Percentiles rank a stretch among this genome's conserved stretches.
These are phyloP conservation scores for Fusarium paranaense DNA, from an alignment of 2,329 filamentous ascomycete species.

Conservation along the genomic window DNA sequence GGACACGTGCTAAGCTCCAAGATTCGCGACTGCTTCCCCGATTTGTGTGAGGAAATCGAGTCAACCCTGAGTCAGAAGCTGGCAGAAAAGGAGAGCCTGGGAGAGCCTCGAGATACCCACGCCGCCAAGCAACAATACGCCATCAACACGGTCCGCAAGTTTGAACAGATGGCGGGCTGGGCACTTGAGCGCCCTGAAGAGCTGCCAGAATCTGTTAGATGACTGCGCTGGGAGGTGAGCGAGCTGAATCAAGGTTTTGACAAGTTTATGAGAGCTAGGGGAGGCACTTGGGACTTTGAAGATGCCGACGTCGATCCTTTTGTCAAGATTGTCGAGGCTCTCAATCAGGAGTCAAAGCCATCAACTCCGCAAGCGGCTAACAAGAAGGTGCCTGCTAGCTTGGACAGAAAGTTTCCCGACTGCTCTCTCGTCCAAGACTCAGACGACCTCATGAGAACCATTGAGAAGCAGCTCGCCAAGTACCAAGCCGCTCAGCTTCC, in stretches of 20 bases:
- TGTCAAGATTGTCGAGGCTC: background rate
- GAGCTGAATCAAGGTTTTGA: too few relatives aligned
- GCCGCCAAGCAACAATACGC: constrained; percentile 44
- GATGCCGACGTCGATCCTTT: constrained; percentile 34
- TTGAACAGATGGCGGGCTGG: constrained; percentile 26
- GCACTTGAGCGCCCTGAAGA: constrained; percentile 43
- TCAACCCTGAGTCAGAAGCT: constrained; percentile 32
- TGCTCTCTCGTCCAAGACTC: constrained; percentile 2
- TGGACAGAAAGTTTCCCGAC: constrained; percentile 9
- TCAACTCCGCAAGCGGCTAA: too few relatives aligned
- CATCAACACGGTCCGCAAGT: constrained; percentile 35
- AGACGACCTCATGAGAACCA: constrained; percentile 20
- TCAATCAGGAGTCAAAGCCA: background rate
- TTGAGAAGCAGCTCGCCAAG: constrained; percentile 39
- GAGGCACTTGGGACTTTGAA: constrained; percentile 45
- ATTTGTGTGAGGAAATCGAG: constrained; percentile 40
- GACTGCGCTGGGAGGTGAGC: too few relatives aligned
- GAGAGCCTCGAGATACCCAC: constrained; percentile 41
- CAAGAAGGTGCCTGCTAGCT: background rate
- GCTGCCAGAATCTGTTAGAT: too few relatives aligned
- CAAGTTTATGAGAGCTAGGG: constrained; percentile 44
- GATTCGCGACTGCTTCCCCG: constrained; percentile 50
- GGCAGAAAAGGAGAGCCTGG: constrained; percentile 31
- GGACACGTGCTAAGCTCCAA: constrained; percentile 48
- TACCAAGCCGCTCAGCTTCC: constrained; percentile 48